These are phyloP conservation scores for Fusarium hostae DNA, from an alignment of 2,329 filamentous ascomycete species.

Conservation along the genomic window DNA sequence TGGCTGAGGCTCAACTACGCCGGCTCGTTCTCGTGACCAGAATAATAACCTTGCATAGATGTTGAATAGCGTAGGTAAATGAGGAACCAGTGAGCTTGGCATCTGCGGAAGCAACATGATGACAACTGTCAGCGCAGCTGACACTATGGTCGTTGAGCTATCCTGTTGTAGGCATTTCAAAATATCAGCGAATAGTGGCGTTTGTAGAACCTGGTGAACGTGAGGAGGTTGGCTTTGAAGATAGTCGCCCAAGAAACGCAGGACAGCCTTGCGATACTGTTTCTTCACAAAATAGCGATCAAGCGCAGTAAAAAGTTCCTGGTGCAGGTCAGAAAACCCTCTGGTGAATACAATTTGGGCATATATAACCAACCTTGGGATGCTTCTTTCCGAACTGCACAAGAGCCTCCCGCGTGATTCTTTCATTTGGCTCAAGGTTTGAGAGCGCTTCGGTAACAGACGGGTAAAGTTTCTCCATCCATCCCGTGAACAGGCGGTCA, in stretches of 20 bases:
- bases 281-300: conserved; percentile 74
- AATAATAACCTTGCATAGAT: conserved; percentile 84
- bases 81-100: conserved; percentile 74
- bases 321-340: conserved; percentile 3
- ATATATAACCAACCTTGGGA: conserved; percentile 60
- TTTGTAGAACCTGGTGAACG: conserved; percentile 77
- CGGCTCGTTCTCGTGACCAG: conserved; percentile 71
- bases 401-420: conserved; percentile 62
- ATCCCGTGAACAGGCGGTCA: conserved; percentile 65
- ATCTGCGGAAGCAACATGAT: conserved; percentile 88
- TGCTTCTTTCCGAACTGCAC: conserved; percentile 73
- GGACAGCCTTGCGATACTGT: conserved; percentile 70
- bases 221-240: conserved; percentile 82
- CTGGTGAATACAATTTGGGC: not conserved
- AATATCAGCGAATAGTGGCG: conserved; percentile 76
- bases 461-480: conserved; percentile 62
- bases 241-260: conserved; percentile 77
- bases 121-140: conserved; percentile 76
- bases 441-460: conserved; percentile 52
- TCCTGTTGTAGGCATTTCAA: conserved; percentile 80
- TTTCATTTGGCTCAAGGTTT: conserved; percentile 59
- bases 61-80: conserved; percentile 80
- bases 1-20: conserved; percentile 51
- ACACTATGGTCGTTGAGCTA: conserved; percentile 80
- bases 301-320: conserved; percentile 74